These are phyloP conservation scores for Dioscorea alata DNA, from an alignment of 106 monocot genomes.

Conservation along the genomic window DNA sequence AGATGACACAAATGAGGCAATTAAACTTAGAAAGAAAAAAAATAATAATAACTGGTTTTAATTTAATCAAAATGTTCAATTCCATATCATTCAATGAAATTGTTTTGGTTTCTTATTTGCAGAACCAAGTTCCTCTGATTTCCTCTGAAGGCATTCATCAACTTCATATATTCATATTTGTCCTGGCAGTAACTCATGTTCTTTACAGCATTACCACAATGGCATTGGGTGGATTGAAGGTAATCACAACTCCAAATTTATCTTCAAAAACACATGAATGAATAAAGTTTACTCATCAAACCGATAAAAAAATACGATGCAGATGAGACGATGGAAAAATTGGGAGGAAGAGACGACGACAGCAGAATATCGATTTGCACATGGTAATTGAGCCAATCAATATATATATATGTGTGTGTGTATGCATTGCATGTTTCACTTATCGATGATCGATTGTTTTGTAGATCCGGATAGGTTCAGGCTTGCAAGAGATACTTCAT, in stretches of 20 bases:
- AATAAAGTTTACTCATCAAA: too few species aligned
- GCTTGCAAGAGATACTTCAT: constrained; percentile 41
- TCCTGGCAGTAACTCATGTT: constrained; percentile 1
- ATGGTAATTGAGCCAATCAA: constrained; percentile 10
- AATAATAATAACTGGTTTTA: too few species aligned
- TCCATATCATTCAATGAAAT: not conserved
- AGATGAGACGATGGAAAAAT: constrained; percentile 31
- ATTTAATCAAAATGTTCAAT: too few species aligned
- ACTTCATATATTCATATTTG: not conserved
- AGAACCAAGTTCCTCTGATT: constrained; percentile 1
- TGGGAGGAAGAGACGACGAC: constrained; percentile 38
- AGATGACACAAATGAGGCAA: too few species aligned
- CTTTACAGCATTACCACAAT: not conserved
- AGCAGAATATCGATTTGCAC: constrained; percentile 30
- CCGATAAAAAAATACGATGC: not conserved
- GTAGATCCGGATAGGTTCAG: constrained; percentile 42
- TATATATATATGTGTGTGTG: not conserved
- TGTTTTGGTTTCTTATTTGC: not conserved
- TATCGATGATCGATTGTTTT: not conserved
- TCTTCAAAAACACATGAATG: too few species aligned
- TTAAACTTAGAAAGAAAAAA: too few species aligned
- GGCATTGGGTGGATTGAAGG: constrained; percentile 3
- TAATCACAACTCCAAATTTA: not conserved
- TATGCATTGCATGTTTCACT: not conserved
- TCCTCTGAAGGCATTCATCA: constrained; percentile 2